Evolutionary conservation across 305 asterid species (phyloP).

Genomic region (Fraxinus baroniana): DNA sequence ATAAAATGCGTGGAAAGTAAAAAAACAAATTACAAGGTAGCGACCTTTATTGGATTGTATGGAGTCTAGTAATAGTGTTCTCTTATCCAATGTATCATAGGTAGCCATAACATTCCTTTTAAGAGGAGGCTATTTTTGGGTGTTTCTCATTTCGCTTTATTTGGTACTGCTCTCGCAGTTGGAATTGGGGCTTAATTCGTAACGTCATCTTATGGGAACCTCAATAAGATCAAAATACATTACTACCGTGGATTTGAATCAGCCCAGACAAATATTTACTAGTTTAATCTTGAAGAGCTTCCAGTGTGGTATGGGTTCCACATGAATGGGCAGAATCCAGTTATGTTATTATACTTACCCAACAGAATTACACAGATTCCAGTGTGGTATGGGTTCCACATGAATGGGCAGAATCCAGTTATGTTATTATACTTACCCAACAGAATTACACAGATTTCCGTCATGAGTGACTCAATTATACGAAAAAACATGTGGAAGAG

Average conservation of each 20-base stretch:
- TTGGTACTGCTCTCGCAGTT: not conserved
- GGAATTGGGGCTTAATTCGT: not conserved
- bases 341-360: not conserved
- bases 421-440: not conserved
- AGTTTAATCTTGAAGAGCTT: not conserved
- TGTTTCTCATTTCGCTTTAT: not conserved
- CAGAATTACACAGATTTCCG: not conserved
- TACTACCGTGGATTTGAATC: not conserved
- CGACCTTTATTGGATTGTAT: not conserved
- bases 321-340: not conserved
- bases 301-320: not conserved
- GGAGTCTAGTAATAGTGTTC: not conserved
- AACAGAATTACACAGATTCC: not conserved
- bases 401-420: not conserved
- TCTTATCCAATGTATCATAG: not conserved
- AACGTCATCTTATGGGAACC: not conserved
- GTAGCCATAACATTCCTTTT: not conserved
- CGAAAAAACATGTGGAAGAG: not conserved
- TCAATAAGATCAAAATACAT: not conserved
- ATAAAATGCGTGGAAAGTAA: not conserved
- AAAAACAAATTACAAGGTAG: not conserved
- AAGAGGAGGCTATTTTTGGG: not conserved
- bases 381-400: not conserved
- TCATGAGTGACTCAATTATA: not conserved
- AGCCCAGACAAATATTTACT: not conserved